Evolutionary conservation across 345 rosid genomes (phyloP).

Genomic region (Aurinia saxatilis): DNA sequence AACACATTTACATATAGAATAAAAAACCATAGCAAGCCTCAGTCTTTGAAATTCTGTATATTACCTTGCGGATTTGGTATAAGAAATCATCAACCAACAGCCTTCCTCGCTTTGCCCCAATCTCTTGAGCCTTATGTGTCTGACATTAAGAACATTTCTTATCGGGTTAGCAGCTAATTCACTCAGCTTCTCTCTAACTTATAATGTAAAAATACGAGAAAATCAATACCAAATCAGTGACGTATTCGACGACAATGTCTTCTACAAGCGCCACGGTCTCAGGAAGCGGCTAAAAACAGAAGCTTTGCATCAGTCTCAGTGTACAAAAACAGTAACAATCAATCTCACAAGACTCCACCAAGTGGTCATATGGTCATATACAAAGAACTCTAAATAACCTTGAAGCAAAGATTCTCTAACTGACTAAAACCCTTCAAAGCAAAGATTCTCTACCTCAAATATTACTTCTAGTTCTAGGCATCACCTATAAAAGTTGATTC

Average conservation of each 20-base stretch:
- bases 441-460: background rate
- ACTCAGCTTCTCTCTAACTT: background rate
- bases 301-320: background rate
- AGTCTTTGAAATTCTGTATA: background rate
- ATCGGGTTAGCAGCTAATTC: background rate
- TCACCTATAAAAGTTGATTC: background rate
- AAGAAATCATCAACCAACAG: slow-evolving; percentile 80
- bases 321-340: background rate
- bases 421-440: background rate
- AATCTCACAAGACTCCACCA: too few species aligned
- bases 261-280: slow-evolving; percentile 89
- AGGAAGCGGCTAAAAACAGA: slow-evolving; percentile 70
- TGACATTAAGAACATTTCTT: slow-evolving; percentile 10
- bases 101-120: slow-evolving; percentile 81
- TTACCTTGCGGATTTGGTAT: slow-evolving; percentile 79
- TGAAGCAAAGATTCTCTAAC: background rate
- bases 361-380: too few species aligned
- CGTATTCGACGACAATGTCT: slow-evolving; percentile 89
- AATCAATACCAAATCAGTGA: slow-evolving; percentile 68
- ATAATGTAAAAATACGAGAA: background rate
- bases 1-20: background rate
- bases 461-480: background rate
- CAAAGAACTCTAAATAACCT: background rate
- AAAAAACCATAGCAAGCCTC: background rate
- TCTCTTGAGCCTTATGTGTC: slow-evolving; percentile 90